Base-by-base conservation (phyloP, 257 asterid genomes). In the Nicotiana tabacum region DNA sequence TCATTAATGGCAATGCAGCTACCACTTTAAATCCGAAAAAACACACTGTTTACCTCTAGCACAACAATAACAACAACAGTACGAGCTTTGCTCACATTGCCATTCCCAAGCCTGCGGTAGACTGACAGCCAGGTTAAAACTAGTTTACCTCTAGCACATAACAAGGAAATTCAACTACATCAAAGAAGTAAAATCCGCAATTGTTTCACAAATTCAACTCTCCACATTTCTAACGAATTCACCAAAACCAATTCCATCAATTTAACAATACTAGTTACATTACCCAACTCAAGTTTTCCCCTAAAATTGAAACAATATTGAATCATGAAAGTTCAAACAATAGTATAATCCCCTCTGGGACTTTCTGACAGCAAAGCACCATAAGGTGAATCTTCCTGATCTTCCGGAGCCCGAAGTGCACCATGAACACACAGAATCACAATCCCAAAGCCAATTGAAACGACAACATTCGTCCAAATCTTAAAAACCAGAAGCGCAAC, bases 331-430 rank as follows among this genome's bases (percentile, higher is more conserved):
- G 12, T 57, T 94, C 95, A 94, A 82, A 92, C 95, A 82, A 92
- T 90, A 29, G 93, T 81, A 79, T 94, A 94, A 6, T 85, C 93
- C 61, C 98, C 99, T 82, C 90, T 87, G 10, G 97, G 98, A 83
- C 92, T 89, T 82, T 93, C 97, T 32, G 92, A 90, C 15, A 96
- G 93, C 93, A 96, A 85, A 65, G 95, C 82, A 8, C 98, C 99
- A 67, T 93, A 94, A 3, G 98, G 99, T 62, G 98, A 92, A 76
- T 89, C 95, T 81, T 87, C 97, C 84, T 80, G 62, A 9, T 89
- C 92, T 80, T 91, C 97, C 17, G 98, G 97, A 85, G 95, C 94
- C 92, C 95, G 91, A 85, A 93, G 70, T n/a, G 87, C 87, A 53
- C 93, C 97, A 30, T 96, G 99, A 66, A 96, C 2, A 29, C 88